phyloP scores from a whole-genome alignment of 2,329 filamentous ascomycete genomes.

The Thielaviopsis ethacetica region DNA sequence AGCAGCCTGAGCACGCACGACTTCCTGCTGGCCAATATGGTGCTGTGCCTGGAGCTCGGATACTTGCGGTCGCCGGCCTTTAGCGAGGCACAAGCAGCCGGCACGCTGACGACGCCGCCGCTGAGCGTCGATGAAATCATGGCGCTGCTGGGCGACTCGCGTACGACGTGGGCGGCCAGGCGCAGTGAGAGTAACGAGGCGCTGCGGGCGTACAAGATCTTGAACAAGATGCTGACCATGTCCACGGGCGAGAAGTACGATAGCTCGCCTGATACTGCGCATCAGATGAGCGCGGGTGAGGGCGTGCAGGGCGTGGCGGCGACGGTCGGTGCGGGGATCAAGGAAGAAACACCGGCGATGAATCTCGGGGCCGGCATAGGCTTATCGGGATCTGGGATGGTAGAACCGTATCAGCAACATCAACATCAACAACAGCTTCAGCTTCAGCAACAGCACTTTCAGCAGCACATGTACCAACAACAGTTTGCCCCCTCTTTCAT shows the following conservation, averaged over 20 bases:
- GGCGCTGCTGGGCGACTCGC: conserved; percentile 16
- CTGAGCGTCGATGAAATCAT: conserved; percentile 14
- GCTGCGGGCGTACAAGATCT: conserved; percentile 18
- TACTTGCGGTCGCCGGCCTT: conserved; percentile 10
- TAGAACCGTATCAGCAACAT: not conserved
- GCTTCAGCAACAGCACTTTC: not conserved
- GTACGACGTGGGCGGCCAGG: conserved; percentile 17
- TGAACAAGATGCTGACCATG: conserved; percentile 18
- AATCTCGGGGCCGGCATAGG: not conserved
- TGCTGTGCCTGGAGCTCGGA: conserved; percentile 25
- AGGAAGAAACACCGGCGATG: not conserved
- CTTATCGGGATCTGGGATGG: not conserved
- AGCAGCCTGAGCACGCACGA: conserved; percentile 27
- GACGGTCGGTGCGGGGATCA: not conserved
- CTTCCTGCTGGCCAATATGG: conserved; percentile 30
- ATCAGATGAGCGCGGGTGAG: not conserved
- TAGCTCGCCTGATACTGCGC: conserved; percentile 14
- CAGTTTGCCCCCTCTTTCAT: not conserved
- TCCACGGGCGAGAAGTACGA: conserved; percentile 16
- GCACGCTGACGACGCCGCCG: not conserved
- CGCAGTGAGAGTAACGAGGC: conserved; percentile 17
- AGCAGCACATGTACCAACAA: not conserved
- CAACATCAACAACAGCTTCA: not conserved
- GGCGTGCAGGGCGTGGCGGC: not conserved
- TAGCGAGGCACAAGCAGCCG: not conserved